Evolutionary conservation across 106 monocot genomes (phyloP).

Genomic region (Dactylorhiza incarnata): DNA sequence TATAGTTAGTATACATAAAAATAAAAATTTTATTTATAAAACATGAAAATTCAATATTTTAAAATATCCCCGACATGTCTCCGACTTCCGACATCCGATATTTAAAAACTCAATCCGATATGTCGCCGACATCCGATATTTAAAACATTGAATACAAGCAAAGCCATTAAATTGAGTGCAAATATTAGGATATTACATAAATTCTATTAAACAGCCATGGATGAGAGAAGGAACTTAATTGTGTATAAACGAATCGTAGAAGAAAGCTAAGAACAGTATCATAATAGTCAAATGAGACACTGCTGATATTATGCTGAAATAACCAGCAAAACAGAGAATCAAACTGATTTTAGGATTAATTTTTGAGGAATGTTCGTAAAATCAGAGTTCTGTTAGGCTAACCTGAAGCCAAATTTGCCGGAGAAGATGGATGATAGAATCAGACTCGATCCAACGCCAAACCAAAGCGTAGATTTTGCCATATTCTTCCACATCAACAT

Average conservation of each 20-base stretch:
- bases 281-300: conserved; percentile 35
- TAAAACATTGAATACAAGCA: no score
- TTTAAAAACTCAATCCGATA: no score
- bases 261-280: conserved; percentile 56
- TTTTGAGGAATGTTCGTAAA: background rate
- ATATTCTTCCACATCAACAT: conserved; percentile 80
- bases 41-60: no score
- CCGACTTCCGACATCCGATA: no score
- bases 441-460: conserved; percentile 69
- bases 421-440: conserved; percentile 77
- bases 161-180: no score
- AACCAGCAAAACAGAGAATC: conserved; percentile 14
- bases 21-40: no score
- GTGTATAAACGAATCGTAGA: conserved; percentile 16
- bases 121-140: no score
- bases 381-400: background rate
- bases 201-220: background rate
- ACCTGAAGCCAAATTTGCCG: conserved; percentile 60
- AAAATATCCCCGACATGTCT: no score
- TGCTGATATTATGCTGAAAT: conserved; percentile 22
- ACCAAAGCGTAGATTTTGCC: conserved; percentile 81
- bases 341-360: background rate
- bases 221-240: background rate
- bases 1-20: no score
- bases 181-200: no score